Conservation (phyloP, 1,284 basidiomycete genomes). For the Ceratobasidium papillatum region DNA sequence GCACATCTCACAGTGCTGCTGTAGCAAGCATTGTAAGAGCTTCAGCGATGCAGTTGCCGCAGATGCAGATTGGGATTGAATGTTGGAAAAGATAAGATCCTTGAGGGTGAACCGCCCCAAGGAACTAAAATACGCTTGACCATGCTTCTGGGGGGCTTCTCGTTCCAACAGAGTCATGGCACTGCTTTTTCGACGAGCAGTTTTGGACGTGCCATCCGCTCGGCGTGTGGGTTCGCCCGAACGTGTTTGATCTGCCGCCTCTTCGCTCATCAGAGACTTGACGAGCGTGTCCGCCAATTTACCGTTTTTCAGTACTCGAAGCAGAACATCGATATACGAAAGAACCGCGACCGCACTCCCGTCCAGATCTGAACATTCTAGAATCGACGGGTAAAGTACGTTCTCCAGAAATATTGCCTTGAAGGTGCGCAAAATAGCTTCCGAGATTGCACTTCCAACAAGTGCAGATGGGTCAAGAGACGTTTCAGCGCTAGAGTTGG, state of each 20-base stretch:
- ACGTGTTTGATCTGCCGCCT: conserved; percentile 61
- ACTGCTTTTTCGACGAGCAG: conserved; percentile 75
- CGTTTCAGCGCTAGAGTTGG: conserved; percentile 46
- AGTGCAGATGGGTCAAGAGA: conserved; percentile 64
- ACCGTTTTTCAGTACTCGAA: conserved; percentile 77
- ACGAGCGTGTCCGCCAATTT: conserved; percentile 75
- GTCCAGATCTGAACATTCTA: conserved; percentile 92
- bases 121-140: conserved; percentile 77
- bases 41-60: conserved; percentile 80
- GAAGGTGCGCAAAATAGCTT: conserved; percentile 83
- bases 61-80: conserved; percentile 70
- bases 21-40: conserved; percentile 77
- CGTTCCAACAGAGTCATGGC: conserved; percentile 85
- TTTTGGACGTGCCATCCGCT: conserved; percentile 54
- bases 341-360: conserved; percentile 96
- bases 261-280: conserved; percentile 82
- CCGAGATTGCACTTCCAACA: conserved; percentile 80
- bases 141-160: conserved; percentile 75
- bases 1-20: conserved; percentile 72
- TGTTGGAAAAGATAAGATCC: conserved; percentile 82
- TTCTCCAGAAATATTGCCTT: conserved; percentile 91
- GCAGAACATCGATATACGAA: conserved; percentile 93
- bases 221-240: conserved; percentile 8
- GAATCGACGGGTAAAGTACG: conserved; percentile 90
- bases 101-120: conserved; percentile 89